phyloP scores from a whole-genome alignment of 208 protist species.

The Trypanosomatidae sp. region DNA sequence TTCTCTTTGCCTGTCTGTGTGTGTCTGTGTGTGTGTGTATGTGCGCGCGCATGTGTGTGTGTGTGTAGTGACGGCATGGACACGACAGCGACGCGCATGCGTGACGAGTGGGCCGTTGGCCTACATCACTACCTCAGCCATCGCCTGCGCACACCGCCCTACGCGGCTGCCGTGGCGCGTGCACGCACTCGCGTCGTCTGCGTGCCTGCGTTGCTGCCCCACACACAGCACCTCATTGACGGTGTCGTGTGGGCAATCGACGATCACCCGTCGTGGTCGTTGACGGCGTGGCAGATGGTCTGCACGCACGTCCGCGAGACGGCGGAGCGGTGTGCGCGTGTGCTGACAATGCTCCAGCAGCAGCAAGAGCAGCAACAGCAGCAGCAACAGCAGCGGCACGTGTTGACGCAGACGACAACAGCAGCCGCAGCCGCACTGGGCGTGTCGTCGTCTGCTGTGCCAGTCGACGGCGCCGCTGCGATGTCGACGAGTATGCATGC shows the following conservation, averaged over 20 bases:
- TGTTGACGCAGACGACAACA: slow-evolving; percentile 1
- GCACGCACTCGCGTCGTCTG: no score
- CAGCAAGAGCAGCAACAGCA: no score
- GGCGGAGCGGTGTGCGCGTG: no score
- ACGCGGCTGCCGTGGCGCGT: slow-evolving; percentile 15
- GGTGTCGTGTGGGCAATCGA: slow-evolving; percentile 58
- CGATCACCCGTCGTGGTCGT: slow-evolving; percentile 32
- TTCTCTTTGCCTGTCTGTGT: neutral
- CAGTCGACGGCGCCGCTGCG: no score
- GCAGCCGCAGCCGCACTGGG: no score
- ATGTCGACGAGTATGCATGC: no score
- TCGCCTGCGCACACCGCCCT: slow-evolving; percentile 35
- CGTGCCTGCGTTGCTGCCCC: slow-evolving; percentile 36
- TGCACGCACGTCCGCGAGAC: slow-evolving; percentile 49
- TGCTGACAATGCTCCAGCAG: no score
- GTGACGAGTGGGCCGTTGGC: slow-evolving; percentile 43
- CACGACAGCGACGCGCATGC: slow-evolving; percentile 10
- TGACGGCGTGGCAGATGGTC: slow-evolving; percentile 39
- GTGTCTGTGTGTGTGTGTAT: no score
- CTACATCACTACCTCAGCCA: slow-evolving; percentile 37
- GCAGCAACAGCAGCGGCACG: slow-evolving; percentile 9
- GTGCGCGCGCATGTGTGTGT: no score
- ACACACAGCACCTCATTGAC: slow-evolving; percentile 62
- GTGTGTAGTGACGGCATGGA: no score
- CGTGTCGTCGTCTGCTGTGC: no score